These are phyloP conservation scores for Metschnikowia dekortorum DNA, from an alignment of 805 yeast species.

Conservation along the genomic window DNA sequence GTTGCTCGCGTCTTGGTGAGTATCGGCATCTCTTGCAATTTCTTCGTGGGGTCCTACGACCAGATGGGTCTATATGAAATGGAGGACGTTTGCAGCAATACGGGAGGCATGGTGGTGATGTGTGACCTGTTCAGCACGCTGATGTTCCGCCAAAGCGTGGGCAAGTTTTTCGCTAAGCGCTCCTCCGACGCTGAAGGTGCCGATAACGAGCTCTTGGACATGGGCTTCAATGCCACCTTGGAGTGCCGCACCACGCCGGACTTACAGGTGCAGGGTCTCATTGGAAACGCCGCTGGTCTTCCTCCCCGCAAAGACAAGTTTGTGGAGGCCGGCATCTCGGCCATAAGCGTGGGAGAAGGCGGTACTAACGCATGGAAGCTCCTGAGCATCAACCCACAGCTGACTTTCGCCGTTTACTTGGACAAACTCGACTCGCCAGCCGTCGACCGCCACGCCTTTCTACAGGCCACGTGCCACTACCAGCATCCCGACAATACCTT, in stretches of 20 bases:
- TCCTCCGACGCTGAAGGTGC: slow-evolving; percentile 12
- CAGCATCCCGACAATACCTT: slow-evolving; percentile 57
- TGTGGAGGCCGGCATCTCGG: slow-evolving; percentile 27
- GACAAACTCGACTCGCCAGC: slow-evolving; percentile 41
- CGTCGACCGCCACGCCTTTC: slow-evolving; percentile 23
- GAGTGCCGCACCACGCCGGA: slow-evolving; percentile 52
- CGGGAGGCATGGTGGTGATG: slow-evolving; percentile 62
- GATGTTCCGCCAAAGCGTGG: slow-evolving; percentile 62
- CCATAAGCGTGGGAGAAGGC: slow-evolving; percentile 42
- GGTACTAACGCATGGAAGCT: slow-evolving; percentile 58
- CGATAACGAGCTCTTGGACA: slow-evolving; percentile 33
- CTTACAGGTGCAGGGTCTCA: slow-evolving; percentile 52
- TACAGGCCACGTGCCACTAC: slow-evolving; percentile 58
- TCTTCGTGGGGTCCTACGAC: slow-evolving; percentile 64
- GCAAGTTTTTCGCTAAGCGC: slow-evolving; percentile 43
- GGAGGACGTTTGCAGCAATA: slow-evolving; percentile 51
- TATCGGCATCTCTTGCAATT: slow-evolving; percentile 52
- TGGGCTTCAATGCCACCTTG: slow-evolving; percentile 58
- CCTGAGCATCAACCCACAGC: slow-evolving; percentile 51
- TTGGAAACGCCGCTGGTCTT: slow-evolving; percentile 59
- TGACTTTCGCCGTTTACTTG: slow-evolving; percentile 55
- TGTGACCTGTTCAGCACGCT: slow-evolving; percentile 65
- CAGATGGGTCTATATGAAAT: slow-evolving; percentile 66
- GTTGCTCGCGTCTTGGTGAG: slow-evolving; percentile 45
- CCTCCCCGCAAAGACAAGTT: slow-evolving; percentile 23